Percentiles rank a stretch among this genome's conserved stretches.
phyloP scores from a whole-genome alignment of 129 eudicot genomes.

The Dittrichia graveolens region DNA sequence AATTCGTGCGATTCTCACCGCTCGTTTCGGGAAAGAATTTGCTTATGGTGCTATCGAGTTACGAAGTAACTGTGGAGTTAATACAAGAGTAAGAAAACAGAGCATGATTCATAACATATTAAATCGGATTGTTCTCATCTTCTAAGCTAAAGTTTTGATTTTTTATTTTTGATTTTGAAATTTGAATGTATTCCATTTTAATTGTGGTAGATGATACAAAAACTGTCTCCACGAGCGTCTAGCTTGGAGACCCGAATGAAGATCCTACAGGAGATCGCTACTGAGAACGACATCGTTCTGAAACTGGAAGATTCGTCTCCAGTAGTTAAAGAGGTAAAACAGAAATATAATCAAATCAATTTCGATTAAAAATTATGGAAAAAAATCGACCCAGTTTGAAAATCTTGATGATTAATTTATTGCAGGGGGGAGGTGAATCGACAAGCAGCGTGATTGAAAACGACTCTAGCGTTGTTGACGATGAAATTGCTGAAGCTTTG shows the following conservation, averaged over 20 bases:
- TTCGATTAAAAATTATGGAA: not conserved
- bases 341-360: not conserved
- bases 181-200: not conserved
- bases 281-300: constrained; percentile 55
- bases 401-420: constrained; percentile 17
- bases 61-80: constrained; percentile 77
- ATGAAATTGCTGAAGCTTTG: constrained; percentile 35
- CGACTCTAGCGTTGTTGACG: not conserved
- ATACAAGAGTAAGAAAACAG: constrained; percentile 43
- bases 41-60: constrained; percentile 60
- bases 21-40: constrained; percentile 78
- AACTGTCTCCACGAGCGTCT: constrained; percentile 61
- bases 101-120: not conserved
- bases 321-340: constrained; percentile 11
- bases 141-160: not conserved
- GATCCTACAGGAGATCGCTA: constrained; percentile 69
- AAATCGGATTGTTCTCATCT: not conserved
- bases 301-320: constrained; percentile 45
- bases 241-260: constrained; percentile 61
- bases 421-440: constrained; percentile 22
- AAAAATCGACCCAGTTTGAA: not conserved
- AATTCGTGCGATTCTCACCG: constrained; percentile 61
- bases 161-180: not conserved
- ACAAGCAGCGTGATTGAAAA: constrained; percentile 7
- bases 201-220: constrained; percentile 62